Conservation (phyloP, 768 basidiomycete species). For the Mycena venus region DNA sequence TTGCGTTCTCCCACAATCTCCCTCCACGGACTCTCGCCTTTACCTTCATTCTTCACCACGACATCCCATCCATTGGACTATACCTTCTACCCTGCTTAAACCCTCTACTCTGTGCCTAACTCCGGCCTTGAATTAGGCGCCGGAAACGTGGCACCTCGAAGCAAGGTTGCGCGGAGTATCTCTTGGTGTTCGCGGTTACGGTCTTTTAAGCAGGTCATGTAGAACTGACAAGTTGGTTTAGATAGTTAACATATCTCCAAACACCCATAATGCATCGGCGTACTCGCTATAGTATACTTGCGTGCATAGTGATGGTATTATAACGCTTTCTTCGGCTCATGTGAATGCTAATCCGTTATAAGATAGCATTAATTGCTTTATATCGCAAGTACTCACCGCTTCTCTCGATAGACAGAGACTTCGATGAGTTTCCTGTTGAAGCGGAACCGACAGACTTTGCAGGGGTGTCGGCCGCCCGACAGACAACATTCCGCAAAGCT, state of each 20-base stretch:
- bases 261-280: neutral
- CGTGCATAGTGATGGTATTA: constrained; percentile 3
- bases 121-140: too few species aligned
- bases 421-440: neutral
- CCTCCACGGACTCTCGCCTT: too few species aligned
- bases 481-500: neutral
- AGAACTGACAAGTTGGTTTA: too few species aligned
- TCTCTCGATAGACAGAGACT: neutral
- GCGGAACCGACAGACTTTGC: neutral
- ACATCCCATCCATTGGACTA: too few species aligned
- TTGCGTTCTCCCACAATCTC: too few species aligned
- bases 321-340: neutral
- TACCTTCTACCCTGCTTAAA: too few species aligned
- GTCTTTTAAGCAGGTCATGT: too few species aligned
- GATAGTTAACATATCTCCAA: neutral
- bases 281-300: neutral
- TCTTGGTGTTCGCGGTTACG: too few species aligned
- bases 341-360: neutral
- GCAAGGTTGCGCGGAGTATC: too few species aligned
- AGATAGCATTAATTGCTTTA: neutral
- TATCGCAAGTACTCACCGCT: constrained; percentile 18
- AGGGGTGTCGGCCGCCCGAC: neutral
- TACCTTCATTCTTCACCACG: too few species aligned
- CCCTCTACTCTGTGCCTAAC: too few species aligned
- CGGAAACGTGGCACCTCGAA: too few species aligned